Conservation (phyloP, 331 rosid species). For the Pyracantha coccinea region DNA sequence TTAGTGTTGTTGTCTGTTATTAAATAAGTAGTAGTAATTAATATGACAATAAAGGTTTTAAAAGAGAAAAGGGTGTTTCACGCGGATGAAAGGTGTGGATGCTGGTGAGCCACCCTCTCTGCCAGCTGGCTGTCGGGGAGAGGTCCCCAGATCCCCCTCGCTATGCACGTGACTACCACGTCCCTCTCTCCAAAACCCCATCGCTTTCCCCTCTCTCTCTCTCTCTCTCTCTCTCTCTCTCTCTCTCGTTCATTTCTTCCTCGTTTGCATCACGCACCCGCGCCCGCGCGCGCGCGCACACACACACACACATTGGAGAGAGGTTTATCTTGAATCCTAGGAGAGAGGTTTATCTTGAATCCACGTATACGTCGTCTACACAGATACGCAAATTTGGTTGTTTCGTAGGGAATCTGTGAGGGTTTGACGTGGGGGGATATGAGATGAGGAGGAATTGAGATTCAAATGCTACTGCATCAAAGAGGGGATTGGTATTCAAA, state of each 20-base stretch:
- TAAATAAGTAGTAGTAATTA: not conserved
- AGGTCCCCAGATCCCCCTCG: constrained; percentile 59
- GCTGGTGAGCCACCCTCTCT: constrained; percentile 83
- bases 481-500: constrained; percentile 28
- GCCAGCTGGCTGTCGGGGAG: constrained; percentile 97
- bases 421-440: constrained; percentile 4
- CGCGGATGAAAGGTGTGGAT: constrained; percentile 88
- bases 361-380: not conserved
- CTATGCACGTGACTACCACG: constrained; percentile 71
- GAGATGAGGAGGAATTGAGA: constrained; percentile 34
- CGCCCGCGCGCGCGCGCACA: too few relatives aligned
- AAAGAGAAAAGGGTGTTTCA: constrained; percentile 23
- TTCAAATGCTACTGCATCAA: constrained; percentile 31
- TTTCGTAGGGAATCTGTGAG: constrained; percentile 1
- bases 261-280: not conserved
- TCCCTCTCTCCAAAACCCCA: constrained; percentile 32
- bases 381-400: not conserved
- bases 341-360: not conserved
- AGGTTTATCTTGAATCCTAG: not conserved
- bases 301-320: not conserved
- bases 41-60: not conserved
- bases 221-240: not conserved
- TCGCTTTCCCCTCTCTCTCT: constrained; percentile 42
- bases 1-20: too few relatives aligned
- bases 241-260: constrained; percentile 18